These are phyloP conservation scores for Gynandropsis gynandra DNA, from an alignment of 345 rosid genomes.

Conservation along the genomic window DNA sequence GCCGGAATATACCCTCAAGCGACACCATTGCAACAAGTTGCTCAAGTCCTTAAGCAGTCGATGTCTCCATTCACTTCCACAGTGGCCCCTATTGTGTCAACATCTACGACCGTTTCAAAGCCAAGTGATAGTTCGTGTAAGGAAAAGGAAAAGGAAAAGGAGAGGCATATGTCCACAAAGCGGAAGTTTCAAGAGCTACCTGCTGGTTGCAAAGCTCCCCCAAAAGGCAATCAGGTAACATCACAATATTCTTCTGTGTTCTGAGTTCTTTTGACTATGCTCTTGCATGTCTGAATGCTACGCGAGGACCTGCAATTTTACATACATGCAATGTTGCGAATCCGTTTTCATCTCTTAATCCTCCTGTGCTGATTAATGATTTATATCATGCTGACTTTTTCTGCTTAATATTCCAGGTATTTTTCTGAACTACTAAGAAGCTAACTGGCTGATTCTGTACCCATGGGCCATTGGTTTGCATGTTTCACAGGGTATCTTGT, in stretches of 20 bases:
- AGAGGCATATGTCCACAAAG: constrained; percentile 43
- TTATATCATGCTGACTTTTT: constrained; percentile 40
- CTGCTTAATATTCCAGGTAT: constrained; percentile 90
- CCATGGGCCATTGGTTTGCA: constrained; percentile 88
- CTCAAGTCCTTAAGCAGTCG: constrained; percentile 73
- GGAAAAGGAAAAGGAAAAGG: constrained; percentile 54
- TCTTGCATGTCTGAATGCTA: neutral
- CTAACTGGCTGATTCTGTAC: constrained; percentile 84
- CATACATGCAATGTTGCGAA: neutral
- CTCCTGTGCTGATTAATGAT: too few species aligned
- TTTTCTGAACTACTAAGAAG: constrained; percentile 95
- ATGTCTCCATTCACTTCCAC: constrained; percentile 42
- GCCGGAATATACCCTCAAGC: constrained; percentile 90
- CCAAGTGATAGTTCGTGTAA: constrained; percentile 27
- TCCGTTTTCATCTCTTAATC: too few species aligned
- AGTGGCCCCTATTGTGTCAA: constrained; percentile 33
- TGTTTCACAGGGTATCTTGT: constrained; percentile 74
- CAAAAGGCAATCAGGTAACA: constrained; percentile 58
- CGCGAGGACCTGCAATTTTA: neutral
- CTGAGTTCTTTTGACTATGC: neutral
- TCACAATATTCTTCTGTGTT: constrained; percentile 9
- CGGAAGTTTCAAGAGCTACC: constrained; percentile 91
- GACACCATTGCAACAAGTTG: constrained; percentile 92
- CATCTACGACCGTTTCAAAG: constrained; percentile 24
- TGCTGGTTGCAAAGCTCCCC: constrained; percentile 35